phyloP scores from a whole-genome alignment of 441 rosid genomes.

The Euphorbia celastroides region DNA sequence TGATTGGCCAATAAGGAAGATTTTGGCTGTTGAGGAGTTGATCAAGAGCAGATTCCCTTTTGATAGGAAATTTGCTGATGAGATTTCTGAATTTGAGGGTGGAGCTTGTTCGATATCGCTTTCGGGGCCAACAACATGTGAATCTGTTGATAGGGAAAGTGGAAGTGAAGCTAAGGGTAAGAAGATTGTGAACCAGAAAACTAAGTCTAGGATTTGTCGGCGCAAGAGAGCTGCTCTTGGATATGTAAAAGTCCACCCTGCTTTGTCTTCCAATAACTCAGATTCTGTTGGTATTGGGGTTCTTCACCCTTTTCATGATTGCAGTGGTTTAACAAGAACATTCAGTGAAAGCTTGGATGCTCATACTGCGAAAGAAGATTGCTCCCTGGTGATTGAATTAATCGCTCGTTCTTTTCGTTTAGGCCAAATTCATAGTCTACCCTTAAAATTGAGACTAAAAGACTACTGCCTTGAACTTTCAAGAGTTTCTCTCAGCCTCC shows the following conservation, averaged over 20 bases:
- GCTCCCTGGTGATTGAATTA: slow-evolving; percentile 32
- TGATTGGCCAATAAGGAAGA: slow-evolving; percentile 36
- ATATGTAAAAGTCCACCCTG: slow-evolving; percentile 28
- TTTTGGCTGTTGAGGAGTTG: slow-evolving; percentile 37
- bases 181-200: slow-evolving; percentile 43
- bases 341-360: slow-evolving; percentile 22
- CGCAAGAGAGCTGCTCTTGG: slow-evolving; percentile 38
- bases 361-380: slow-evolving; percentile 25
- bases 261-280: slow-evolving; percentile 8
- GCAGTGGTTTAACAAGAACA: slow-evolving; percentile 21
- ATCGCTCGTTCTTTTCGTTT: too few species aligned
- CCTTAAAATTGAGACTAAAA: too few species aligned
- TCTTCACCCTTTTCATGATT: slow-evolving; percentile 17
- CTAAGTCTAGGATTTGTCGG: slow-evolving; percentile 32
- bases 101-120: slow-evolving; percentile 26
- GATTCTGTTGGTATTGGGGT: slow-evolving; percentile 22
- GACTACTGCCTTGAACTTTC: too few species aligned
- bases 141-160: slow-evolving; percentile 21
- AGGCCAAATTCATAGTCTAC: too few species aligned
- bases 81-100: slow-evolving; percentile 24
- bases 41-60: slow-evolving; percentile 50
- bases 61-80: slow-evolving; percentile 20
- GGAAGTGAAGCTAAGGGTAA: slow-evolving; percentile 38
- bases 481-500: too few species aligned
- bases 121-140: slow-evolving; percentile 22